phyloP scores from a whole-genome alignment of 2,329 filamentous ascomycete species.

The Cladophialophora carrionii region DNA sequence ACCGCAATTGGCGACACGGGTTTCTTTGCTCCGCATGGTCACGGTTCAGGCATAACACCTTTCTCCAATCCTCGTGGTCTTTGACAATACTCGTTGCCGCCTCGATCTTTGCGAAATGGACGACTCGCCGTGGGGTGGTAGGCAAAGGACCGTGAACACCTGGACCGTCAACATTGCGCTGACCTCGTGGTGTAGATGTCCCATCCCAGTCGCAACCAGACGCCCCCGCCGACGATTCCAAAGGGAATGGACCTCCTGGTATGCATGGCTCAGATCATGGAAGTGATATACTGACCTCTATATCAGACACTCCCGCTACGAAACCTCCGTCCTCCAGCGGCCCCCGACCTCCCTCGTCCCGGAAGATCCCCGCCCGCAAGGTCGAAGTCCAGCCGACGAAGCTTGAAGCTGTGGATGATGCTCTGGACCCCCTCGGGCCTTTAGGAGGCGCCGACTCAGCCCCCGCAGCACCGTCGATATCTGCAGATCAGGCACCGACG shows the following conservation, averaged over 20 bases:
- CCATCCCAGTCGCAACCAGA: constrained; percentile 48
- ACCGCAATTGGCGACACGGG: constrained; percentile 1
- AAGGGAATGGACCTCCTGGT: constrained; percentile 38
- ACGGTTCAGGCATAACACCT: constrained; percentile 13
- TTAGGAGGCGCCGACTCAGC: constrained; percentile 49
- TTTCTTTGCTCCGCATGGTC: constrained; percentile 14
- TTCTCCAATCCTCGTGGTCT: background rate
- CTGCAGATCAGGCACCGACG: constrained; percentile 58
- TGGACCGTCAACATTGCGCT: constrained; percentile 35
- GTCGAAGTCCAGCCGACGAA: constrained; percentile 64
- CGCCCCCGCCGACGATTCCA: constrained; percentile 38
- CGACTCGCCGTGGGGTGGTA: constrained; percentile 57
- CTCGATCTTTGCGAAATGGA: constrained; percentile 30
- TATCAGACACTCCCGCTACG: constrained; percentile 34
- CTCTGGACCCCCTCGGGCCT: constrained; percentile 65
- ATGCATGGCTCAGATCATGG: constrained; percentile 5
- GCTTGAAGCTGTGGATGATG: constrained; percentile 65
- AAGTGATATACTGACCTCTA: constrained; percentile 25
- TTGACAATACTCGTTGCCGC: background rate
- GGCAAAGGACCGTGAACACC: constrained; percentile 40
- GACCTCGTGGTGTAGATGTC: constrained; percentile 45
- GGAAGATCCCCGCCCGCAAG: constrained; percentile 59
- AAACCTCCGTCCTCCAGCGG: constrained; percentile 45
- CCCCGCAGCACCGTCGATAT: constrained; percentile 42
- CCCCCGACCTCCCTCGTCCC: constrained; percentile 53